Evolutionary conservation across 495 filamentous ascomycete genomes (phyloP).

Genomic region (Penicilliopsis zonata): DNA sequence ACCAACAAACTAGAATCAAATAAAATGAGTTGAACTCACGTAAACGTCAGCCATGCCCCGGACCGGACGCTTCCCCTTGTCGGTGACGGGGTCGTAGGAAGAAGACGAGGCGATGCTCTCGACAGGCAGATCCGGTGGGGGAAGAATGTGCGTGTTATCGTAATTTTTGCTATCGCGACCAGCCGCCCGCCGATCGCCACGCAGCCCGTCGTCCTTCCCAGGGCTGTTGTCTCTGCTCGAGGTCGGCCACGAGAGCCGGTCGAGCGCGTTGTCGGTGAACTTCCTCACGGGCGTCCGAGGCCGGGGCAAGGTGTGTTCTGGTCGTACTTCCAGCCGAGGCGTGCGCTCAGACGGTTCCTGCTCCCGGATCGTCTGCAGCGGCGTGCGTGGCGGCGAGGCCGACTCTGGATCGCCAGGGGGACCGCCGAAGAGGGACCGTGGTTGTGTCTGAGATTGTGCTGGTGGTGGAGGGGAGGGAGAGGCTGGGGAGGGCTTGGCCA

Average conservation of each 20-base stretch:
- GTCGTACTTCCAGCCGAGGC: constrained; percentile 30
- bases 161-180: constrained; percentile 30
- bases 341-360: constrained; percentile 23
- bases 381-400: constrained; percentile 26
- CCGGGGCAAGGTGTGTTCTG: constrained; percentile 30
- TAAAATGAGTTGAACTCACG: constrained; percentile 51
- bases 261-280: constrained; percentile 40
- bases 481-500: too few relatives aligned
- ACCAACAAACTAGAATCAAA: constrained; percentile 7
- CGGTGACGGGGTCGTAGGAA: constrained; percentile 62
- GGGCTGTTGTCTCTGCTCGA: constrained; percentile 29
- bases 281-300: constrained; percentile 28
- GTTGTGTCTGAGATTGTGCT: constrained; percentile 8
- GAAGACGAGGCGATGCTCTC: constrained; percentile 44
- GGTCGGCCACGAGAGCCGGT: constrained; percentile 37
- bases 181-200: constrained; percentile 69
- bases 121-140: constrained; percentile 22
- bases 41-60: constrained; percentile 88
- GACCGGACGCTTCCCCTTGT: constrained; percentile 74
- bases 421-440: constrained; percentile 17
- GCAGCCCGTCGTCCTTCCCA: constrained; percentile 8
- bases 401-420: constrained; percentile 10
- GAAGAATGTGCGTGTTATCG: constrained; percentile 11
- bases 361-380: constrained; percentile 27
- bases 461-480: too few relatives aligned